phyloP scores from a whole-genome alignment of 129 eudicot species.

The Arctium lappa region DNA sequence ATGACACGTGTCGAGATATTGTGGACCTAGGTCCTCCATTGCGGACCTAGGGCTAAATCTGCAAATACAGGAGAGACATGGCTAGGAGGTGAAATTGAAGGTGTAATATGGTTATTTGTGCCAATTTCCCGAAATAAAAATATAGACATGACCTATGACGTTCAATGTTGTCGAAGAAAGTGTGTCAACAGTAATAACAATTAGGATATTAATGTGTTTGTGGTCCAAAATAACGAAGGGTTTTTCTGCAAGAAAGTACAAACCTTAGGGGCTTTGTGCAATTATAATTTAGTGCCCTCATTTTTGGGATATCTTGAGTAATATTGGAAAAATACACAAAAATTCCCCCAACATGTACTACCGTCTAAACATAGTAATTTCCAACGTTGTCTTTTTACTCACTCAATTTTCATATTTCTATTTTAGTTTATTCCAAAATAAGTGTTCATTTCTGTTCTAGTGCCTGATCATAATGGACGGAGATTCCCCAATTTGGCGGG shows the following conservation, averaged over 20 bases:
- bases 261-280: conserved; percentile 1
- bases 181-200: not conserved
- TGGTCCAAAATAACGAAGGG: not conserved
- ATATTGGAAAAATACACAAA: not conserved
- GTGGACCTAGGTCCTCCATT: no score
- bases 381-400: conserved; percentile 1
- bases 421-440: no score
- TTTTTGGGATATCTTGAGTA: not conserved
- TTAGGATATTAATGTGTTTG: not conserved
- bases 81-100: no score
- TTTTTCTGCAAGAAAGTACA: not conserved
- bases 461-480: no score
- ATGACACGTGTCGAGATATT: no score
- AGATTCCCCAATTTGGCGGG: no score
- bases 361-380: conserved; percentile 12
- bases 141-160: no score
- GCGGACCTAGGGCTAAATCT: no score
- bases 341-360: not conserved
- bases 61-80: no score
- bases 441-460: no score
- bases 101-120: no score
- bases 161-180: not conserved
- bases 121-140: no score
- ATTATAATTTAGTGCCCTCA: not conserved
- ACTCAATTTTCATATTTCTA: not conserved